Percentiles rank a stretch among this genome's conserved stretches.
phyloP scores from a whole-genome alignment of 768 basidiomycete species.

The Amanita brunnescens region DNA sequence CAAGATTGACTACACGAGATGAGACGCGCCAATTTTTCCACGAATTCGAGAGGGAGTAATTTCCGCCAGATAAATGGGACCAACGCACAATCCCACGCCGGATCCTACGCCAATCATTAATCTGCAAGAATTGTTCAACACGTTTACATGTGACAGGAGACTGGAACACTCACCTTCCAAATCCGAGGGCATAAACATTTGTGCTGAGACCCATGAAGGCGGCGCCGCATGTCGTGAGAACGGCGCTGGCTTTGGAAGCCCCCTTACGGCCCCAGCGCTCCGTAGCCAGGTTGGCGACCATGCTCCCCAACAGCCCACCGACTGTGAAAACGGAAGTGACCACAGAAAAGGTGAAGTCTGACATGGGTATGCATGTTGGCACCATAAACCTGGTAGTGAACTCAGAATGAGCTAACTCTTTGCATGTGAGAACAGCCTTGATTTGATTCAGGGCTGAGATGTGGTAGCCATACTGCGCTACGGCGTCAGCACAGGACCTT shows the following conservation, averaged over 20 bases:
- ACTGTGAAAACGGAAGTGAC: slow-evolving; percentile 83
- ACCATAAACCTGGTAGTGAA: slow-evolving; percentile 28
- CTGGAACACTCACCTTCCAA: slow-evolving; percentile 49
- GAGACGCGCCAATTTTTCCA: slow-evolving; percentile 55
- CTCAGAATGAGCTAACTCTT: slow-evolving; percentile 18
- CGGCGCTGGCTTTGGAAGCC: slow-evolving; percentile 51
- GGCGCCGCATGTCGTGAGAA: slow-evolving; percentile 49
- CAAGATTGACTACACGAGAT: neutral
- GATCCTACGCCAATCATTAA: slow-evolving; percentile 62
- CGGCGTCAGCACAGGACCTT: neutral
- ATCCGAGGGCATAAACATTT: slow-evolving; percentile 42
- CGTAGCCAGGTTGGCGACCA: slow-evolving; percentile 58
- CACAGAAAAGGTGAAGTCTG: slow-evolving; percentile 65
- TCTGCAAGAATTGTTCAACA: slow-evolving; percentile 23
- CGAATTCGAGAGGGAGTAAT: slow-evolving; percentile 72
- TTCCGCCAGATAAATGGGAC: slow-evolving; percentile 79
- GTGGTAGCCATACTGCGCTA: slow-evolving; percentile 76
- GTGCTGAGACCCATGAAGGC: slow-evolving; percentile 57
- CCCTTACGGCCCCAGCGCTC: slow-evolving; percentile 65
- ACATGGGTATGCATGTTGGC: slow-evolving; percentile 76
- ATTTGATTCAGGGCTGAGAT: slow-evolving; percentile 89
- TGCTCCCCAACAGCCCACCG: slow-evolving; percentile 78
- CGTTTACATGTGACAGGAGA: neutral
- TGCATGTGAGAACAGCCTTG: slow-evolving; percentile 70
- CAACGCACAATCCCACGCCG: slow-evolving; percentile 69